Conservation (phyloP, 2,329 filamentous ascomycete genomes). For the Alternaria burnsii region DNA sequence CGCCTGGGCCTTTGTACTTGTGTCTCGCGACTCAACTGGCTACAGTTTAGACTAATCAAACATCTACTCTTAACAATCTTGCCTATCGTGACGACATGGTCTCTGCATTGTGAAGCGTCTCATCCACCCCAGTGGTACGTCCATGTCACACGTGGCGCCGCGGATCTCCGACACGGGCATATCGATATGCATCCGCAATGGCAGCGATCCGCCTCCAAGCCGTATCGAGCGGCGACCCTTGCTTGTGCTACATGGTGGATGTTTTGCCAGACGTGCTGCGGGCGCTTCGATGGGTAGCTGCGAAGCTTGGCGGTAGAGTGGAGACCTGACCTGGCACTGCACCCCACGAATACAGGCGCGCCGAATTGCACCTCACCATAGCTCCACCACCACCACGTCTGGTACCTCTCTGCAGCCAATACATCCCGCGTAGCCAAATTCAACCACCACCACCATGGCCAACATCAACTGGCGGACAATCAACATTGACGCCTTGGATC, state of each 20-base stretch:
- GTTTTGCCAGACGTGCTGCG: constrained; percentile 32
- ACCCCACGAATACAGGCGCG: constrained; percentile 35
- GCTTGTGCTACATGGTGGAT: constrained; percentile 42
- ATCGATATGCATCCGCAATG: constrained; percentile 29
- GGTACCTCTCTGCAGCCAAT: constrained; percentile 5
- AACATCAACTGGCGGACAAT: constrained; percentile 80
- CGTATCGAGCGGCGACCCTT: constrained; percentile 44
- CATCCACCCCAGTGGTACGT: constrained; percentile 16
- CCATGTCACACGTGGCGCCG: constrained; percentile 40
- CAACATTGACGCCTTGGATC: constrained; percentile 90
- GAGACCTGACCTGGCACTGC: constrained; percentile 31
- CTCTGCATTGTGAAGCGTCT: constrained; percentile 18
- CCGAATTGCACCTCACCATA: constrained; percentile 32
- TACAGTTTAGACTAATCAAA: constrained; percentile 50
- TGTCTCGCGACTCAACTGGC: constrained; percentile 43
- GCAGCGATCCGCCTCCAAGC: constrained; percentile 39
- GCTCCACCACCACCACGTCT: constrained; percentile 27
- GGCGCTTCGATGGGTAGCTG: constrained; percentile 29
- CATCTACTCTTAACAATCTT: constrained; percentile 33
- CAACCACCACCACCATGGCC: constrained; percentile 49
- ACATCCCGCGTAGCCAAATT: neutral
- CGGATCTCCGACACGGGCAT: constrained; percentile 31
- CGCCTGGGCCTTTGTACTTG: constrained; percentile 43
- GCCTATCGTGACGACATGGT: constrained; percentile 2
- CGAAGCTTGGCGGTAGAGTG: constrained; percentile 40